Base-by-base conservation (phyloP, 2,329 filamentous ascomycete genomes). In the Neospermospora avenae region DNA sequence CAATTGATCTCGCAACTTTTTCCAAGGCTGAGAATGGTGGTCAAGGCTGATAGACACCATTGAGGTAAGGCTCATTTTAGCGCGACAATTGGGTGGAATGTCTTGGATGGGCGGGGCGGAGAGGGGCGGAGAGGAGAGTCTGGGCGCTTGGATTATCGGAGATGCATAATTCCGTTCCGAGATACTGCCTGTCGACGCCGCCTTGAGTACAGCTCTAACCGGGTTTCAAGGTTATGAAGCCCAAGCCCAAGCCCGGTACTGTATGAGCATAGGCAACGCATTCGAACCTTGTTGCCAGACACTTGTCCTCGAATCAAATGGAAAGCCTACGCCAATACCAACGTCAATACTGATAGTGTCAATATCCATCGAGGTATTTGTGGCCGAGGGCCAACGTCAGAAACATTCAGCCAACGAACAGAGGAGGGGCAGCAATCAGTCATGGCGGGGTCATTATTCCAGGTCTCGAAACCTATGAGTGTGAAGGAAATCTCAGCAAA, bases 401-500 rank as follows among this genome's bases (percentile, higher is more conserved):
- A 42, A 18, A 42, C 1, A 4, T 42, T n/a, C 39, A 20, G 18
- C 39, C 20, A 8, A 18, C 39, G 44, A 16, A 25, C 18, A n/a
- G 24, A 24, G 31, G 28, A 31, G 39, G 45, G 46, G 37, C 34
- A 61, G 41, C 55, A 62, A 60, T 58, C 57, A 62, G 60, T 58
- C 57, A 73, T 72, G 70, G 68, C 68, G 65, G 68, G 67, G 67
- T 67, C 67, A 56, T 48, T 55, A 20, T 41, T 57, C 37, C 64
- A 68, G 55, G 55, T 63, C 16, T 66, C 66, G 16, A 68, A 66
- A 70, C 92, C 92, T 42, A 77, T 88, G 75, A 92, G 81, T 66
- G 82, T 95, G 59, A 87, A 88, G 69, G 89, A 96, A 71, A 88
- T 98, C 62, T 84, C 87, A 11, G 80, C 83, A 31, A 85, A 87